Evolutionary conservation across 2,329 filamentous ascomycete species (phyloP).

Genomic region (Beauveria pseudobassiana): DNA sequence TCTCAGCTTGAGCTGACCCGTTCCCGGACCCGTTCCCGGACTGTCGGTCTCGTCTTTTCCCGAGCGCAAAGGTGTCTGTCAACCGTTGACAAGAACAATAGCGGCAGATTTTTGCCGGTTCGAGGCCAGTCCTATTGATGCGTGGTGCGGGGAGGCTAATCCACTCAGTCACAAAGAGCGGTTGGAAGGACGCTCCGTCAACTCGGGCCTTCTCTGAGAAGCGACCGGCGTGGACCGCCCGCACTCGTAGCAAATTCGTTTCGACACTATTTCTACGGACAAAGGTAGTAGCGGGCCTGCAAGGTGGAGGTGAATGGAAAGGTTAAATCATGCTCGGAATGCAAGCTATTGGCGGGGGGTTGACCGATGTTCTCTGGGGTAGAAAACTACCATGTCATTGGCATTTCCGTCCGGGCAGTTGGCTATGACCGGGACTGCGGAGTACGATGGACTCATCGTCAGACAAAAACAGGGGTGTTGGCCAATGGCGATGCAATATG

Average conservation of each 20-base stretch:
- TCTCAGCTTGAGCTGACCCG: not conserved
- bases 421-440: not conserved
- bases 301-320: not conserved
- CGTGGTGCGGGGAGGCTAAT: not conserved
- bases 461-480: not conserved
- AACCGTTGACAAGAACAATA: not conserved
- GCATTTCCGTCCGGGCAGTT: not conserved
- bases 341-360: not conserved
- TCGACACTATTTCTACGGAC: not conserved
- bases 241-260: not conserved
- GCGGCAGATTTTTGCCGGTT: conserved; percentile 8
- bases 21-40: not conserved
- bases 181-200: not conserved
- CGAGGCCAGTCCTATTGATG: not conserved
- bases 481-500: not conserved
- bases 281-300: not conserved
- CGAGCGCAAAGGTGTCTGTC: not conserved
- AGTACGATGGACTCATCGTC: not conserved
- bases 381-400: not conserved
- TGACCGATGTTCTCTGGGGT: not conserved
- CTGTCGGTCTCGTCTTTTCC: not conserved
- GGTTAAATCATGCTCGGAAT: not conserved
- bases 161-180: not conserved
- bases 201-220: not conserved
- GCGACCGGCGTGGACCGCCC: not conserved